Evolutionary conservation across 345 rosid genomes (phyloP).

Genomic region (Mallotus nudiflorus): DNA sequence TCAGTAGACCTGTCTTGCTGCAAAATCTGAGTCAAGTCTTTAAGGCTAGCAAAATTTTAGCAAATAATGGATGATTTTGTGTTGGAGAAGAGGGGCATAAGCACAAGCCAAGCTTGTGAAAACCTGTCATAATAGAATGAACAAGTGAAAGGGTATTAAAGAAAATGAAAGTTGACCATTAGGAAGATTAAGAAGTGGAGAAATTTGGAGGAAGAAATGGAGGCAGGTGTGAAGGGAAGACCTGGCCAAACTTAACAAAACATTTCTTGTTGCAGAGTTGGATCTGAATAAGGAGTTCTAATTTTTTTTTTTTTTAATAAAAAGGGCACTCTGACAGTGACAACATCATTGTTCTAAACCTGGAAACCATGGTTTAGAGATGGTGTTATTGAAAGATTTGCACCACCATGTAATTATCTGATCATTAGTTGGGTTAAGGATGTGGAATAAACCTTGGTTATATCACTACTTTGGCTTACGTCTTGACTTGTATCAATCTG

Average conservation of each 20-base stretch:
- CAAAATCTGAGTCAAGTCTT: background rate
- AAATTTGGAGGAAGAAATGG: background rate
- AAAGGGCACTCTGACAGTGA: constrained; percentile 20
- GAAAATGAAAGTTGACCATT: background rate
- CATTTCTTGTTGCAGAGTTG: constrained; percentile 26
- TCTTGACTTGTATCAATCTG: constrained; percentile 17
- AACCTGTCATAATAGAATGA: background rate
- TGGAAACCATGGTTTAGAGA: constrained; percentile 13
- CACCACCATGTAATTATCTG: background rate
- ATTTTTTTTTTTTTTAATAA: no score
- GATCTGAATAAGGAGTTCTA: constrained; percentile 6
- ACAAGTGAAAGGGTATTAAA: background rate
- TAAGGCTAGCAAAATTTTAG: background rate
- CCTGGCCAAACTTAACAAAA: constrained; percentile 30
- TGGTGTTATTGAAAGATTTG: constrained; percentile 2
- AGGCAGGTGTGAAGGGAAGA: constrained; percentile 25
- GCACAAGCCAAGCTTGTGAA: background rate
- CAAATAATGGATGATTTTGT: no score
- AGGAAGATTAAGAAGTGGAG: background rate
- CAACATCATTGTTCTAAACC: constrained; percentile 21
- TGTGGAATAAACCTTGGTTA: constrained; percentile 21
- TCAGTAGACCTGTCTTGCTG: background rate
- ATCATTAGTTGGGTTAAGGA: background rate
- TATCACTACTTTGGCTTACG: constrained; percentile 1
- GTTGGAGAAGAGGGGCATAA: background rate